These are phyloP conservation scores for Friedmanniomyces endolithicus DNA, from an alignment of 495 filamentous ascomycete genomes.

Conservation along the genomic window DNA sequence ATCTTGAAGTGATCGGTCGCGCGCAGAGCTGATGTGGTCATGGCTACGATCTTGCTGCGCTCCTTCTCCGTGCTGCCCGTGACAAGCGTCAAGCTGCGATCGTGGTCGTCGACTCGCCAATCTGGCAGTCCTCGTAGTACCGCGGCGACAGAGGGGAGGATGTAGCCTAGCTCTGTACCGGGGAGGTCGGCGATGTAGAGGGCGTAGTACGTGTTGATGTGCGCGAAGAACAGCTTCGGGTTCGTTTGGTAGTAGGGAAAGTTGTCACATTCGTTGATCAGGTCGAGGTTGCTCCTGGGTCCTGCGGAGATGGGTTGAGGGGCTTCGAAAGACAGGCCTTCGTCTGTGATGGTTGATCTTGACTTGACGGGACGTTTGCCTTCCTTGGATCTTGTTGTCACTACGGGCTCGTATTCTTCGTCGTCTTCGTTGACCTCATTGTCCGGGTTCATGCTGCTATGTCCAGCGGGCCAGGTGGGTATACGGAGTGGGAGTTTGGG, in stretches of 20 bases:
- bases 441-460: conserved; percentile 14
- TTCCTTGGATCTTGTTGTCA: not conserved
- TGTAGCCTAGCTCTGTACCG: conserved; percentile 35
- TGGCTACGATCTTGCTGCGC: conserved; percentile 47
- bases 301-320: conserved; percentile 7
- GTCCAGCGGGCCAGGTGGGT: conserved; percentile 3
- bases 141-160: conserved; percentile 36
- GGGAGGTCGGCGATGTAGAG: conserved; percentile 24
- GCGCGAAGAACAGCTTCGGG: conserved; percentile 24
- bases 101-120: conserved; percentile 29
- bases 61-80: conserved; percentile 21
- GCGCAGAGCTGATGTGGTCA: conserved; percentile 52
- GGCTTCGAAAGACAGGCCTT: not conserved
- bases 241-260: conserved; percentile 32
- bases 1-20: conserved; percentile 53
- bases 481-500: conserved; percentile 1
- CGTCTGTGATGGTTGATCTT: not conserved
- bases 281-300: conserved; percentile 27
- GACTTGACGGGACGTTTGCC: not conserved
- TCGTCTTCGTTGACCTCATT: not conserved
- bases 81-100: conserved; percentile 26
- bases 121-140: conserved; percentile 25
- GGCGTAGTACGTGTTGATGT: conserved; percentile 29
- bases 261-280: conserved; percentile 32
- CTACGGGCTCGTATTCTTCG: not conserved